Conservation (phyloP, 148 eudicot species). For the Hydrangea macrophylla region DNA sequence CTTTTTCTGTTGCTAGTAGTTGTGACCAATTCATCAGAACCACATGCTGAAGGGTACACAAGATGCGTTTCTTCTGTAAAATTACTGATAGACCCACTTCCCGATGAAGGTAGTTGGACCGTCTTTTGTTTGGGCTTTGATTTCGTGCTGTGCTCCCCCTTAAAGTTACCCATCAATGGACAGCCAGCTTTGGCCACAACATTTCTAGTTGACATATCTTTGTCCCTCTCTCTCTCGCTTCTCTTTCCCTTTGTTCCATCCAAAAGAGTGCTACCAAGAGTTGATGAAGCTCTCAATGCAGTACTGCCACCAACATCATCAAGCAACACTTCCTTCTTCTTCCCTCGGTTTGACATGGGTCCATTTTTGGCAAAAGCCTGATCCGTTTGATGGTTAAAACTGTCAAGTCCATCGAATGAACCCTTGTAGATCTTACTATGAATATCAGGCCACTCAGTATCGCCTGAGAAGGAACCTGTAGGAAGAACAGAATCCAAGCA, state of each 20-base stretch:
- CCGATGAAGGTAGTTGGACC: conserved; percentile 57
- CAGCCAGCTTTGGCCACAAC: conserved; percentile 49
- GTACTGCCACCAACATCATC: conserved; percentile 62
- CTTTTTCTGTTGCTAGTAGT: conserved; percentile 34
- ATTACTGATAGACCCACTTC: conserved; percentile 24
- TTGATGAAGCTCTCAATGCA: conserved; percentile 39
- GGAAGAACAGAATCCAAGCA: conserved; percentile 19
- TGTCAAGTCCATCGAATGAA: conserved; percentile 36
- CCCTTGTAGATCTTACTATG: conserved; percentile 13
- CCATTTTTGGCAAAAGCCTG: conserved; percentile 71
- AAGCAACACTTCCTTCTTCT: conserved; percentile 79
- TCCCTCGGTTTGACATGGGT: conserved; percentile 69
- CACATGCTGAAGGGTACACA: conserved; percentile 36
- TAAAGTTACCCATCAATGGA: conserved; percentile 44
- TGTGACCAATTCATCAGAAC: conserved; percentile 26
- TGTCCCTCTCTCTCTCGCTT: conserved; percentile 63
- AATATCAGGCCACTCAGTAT: conserved; percentile 32
- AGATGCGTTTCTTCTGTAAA: conserved; percentile 36
- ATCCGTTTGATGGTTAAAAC: conserved; percentile 45
- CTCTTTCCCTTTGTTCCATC: conserved; percentile 86
- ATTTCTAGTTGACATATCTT: conserved; percentile 24
- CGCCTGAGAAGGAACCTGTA: conserved; percentile 34
- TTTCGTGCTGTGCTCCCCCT: conserved; percentile 77
- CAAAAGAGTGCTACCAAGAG: conserved; percentile 35
- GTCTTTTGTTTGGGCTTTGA: conserved; percentile 84